phyloP scores from a whole-genome alignment of 2,329 filamentous ascomycete genomes.

The Leptographium procerum region DNA sequence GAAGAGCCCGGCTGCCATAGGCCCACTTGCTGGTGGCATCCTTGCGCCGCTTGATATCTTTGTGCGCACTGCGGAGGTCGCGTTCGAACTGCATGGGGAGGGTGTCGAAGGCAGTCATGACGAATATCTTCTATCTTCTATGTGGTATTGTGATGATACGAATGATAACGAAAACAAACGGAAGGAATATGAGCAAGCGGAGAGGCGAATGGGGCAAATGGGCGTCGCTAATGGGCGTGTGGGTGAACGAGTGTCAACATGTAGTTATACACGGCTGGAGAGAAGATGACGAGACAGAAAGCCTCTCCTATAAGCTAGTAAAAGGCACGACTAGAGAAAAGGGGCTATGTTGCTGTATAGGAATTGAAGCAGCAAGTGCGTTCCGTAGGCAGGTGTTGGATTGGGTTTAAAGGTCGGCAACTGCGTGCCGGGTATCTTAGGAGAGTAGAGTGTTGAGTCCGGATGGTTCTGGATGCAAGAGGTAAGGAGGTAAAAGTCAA shows the following conservation, averaged over 20 bases:
- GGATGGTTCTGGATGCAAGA: not conserved
- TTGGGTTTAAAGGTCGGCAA: not conserved
- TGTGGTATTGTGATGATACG: no score
- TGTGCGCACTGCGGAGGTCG: constrained; percentile 31
- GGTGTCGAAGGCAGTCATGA: constrained; percentile 9
- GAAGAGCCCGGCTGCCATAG: constrained; percentile 21
- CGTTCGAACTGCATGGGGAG: constrained; percentile 21
- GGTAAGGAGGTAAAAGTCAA: not conserved
- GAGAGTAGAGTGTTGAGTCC: not conserved
- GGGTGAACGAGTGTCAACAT: not conserved
- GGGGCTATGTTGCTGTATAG: not conserved
- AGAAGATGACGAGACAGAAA: not conserved
- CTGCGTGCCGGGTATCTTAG: not conserved
- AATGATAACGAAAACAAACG: no score
- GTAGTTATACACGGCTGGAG: not conserved
- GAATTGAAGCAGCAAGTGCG: not conserved
- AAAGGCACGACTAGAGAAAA: not conserved
- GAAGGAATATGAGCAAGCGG: not conserved
- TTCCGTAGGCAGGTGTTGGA: not conserved
- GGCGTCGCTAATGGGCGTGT: no score
- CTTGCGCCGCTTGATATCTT: constrained; percentile 32
- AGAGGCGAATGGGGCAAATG: not conserved
- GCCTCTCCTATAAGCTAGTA: not conserved
- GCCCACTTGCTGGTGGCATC: constrained; percentile 31
- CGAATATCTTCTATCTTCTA: no score